Base-by-base conservation (phyloP, 2,329 filamentous ascomycete genomes). In the Cytospora schulzeri region DNA sequence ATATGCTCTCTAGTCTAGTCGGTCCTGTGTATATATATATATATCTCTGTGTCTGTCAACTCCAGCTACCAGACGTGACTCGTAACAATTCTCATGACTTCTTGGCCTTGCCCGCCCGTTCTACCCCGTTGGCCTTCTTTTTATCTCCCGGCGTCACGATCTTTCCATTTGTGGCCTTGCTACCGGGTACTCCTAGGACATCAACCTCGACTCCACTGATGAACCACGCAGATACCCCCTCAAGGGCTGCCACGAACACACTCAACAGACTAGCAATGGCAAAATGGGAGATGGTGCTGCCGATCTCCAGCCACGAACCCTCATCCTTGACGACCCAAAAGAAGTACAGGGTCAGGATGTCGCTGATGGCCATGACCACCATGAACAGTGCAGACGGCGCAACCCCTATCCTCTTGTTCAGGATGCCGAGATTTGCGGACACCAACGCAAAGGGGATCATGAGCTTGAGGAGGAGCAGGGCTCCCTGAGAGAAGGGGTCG, bases 271-370 rank as follows among this genome's bases (percentile, higher is more conserved):
- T 97, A 22, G 93, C 94, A 78, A 99, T 98, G 67, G 88, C 88
- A 76, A 98, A 99, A 75, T 98, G 93, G 72, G 88, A 96, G 69
- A 99, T 99, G 4, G 92, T 97, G 31, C 92, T 96, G 35, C 95
- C 95, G 74, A 99, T 99, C 74, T 99, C 95, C 66, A 99, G 79
- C 95, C 95, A 99, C 26, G 91, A 95, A 0, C 95, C 95, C 75
- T 99, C 95, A 71, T 99, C 95, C 72, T 91, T 91, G 54, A 99
- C 95, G 71, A 97, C 92, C 88, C 92, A 99, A 79, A 99, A 99
- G 81, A 99, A 99, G 72, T 95, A 92, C 60, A 99, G 82, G 4
- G 95, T 98, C 74, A 98, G 83, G 57, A 97, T 87, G 74, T 99
- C 95, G 66, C 91, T 93, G 59, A 96, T 86, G 0, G 91, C 91